Conservation (phyloP, 768 basidiomycete genomes). For the Serendipita sp. region DNA sequence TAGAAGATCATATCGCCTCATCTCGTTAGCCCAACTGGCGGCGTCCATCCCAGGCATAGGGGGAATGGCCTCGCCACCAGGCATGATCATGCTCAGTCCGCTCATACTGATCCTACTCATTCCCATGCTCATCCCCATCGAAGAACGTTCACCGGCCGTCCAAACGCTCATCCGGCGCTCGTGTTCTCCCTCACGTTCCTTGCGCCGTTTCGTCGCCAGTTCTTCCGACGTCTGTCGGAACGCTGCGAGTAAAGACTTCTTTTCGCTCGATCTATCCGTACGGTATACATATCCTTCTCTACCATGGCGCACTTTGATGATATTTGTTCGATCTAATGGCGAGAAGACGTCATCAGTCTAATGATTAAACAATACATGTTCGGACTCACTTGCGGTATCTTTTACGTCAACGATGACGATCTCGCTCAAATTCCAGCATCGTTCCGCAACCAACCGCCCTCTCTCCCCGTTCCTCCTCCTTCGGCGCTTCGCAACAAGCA, state of each 20-base stretch:
- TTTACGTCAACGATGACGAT: slow-evolving; percentile 93
- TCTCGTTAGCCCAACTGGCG: slow-evolving; percentile 27
- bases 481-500: slow-evolving; percentile 70
- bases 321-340: slow-evolving; percentile 57
- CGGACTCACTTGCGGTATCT: slow-evolving; percentile 64
- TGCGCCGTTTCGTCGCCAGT: slow-evolving; percentile 68
- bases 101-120: too few species aligned
- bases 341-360: slow-evolving; percentile 2
- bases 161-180: slow-evolving; percentile 55
- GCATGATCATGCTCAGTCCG: too few species aligned
- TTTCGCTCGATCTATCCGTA: slow-evolving; percentile 64
- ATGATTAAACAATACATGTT: not conserved
- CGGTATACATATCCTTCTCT: slow-evolving; percentile 93
- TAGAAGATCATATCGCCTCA: slow-evolving; percentile 43
- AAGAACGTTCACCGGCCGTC: slow-evolving; percentile 12
- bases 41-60: slow-evolving; percentile 32
- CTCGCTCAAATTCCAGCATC: slow-evolving; percentile 85
- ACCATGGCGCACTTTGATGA: slow-evolving; percentile 84
- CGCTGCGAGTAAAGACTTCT: slow-evolving; percentile 67
- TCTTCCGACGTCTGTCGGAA: slow-evolving; percentile 92
- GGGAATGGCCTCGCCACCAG: slow-evolving; percentile 18
- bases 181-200: slow-evolving; percentile 87
- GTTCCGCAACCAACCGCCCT: slow-evolving; percentile 78
- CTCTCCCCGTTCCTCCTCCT: slow-evolving; percentile 39
- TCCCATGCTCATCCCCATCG: not conserved